Evolutionary conservation across 768 basidiomycete species (phyloP).

Genomic region (Podaxis carcinomalis): DNA sequence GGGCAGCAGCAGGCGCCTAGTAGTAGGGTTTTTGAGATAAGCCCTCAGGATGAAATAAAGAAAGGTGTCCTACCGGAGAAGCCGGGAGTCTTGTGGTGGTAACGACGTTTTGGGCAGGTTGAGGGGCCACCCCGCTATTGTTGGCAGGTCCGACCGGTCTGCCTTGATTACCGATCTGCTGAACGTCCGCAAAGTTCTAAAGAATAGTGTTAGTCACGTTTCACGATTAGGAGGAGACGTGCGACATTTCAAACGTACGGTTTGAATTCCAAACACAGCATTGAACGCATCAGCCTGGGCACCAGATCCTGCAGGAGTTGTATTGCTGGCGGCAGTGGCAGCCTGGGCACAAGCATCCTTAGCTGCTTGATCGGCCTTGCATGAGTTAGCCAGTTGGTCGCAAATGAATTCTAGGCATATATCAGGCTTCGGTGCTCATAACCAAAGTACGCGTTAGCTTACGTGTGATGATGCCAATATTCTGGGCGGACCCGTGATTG

Average conservation of each 20-base stretch:
- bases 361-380: constrained; percentile 50
- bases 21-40: not conserved
- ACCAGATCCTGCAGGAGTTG: constrained; percentile 39
- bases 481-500: constrained; percentile 58
- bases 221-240: not conserved
- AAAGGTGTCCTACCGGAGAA: not conserved
- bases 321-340: constrained; percentile 32
- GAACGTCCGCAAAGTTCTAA: constrained; percentile 42
- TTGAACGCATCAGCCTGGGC: constrained; percentile 64
- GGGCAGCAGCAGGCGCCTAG: not conserved
- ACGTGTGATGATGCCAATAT: constrained; percentile 55
- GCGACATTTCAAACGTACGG: constrained; percentile 25
- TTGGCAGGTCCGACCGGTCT: constrained; percentile 23
- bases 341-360: constrained; percentile 43
- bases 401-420: constrained; percentile 40
- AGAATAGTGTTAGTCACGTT: not conserved
- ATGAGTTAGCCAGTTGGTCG: constrained; percentile 48
- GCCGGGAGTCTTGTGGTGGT: not conserved
- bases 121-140: not conserved
- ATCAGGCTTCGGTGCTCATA: not conserved
- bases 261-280: constrained; percentile 47
- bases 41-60: not conserved
- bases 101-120: not conserved
- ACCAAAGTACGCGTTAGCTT: constrained; percentile 12
- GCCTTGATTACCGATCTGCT: constrained; percentile 43